These are phyloP conservation scores for Teratosphaeria nubilosa DNA, from an alignment of 2,329 filamentous ascomycete genomes.

Conservation along the genomic window DNA sequence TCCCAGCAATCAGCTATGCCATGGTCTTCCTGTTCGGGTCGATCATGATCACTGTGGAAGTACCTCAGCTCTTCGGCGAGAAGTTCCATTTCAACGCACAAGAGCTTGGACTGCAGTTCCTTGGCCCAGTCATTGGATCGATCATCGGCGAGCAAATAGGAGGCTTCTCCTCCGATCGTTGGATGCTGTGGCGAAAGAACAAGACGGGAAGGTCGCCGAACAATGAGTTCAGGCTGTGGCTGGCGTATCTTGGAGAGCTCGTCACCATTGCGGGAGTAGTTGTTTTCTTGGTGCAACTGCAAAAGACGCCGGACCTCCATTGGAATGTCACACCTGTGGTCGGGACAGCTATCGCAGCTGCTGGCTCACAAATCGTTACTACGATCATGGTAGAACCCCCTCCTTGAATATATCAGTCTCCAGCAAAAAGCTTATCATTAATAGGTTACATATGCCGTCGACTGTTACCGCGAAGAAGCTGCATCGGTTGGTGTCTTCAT, in stretches of 20 bases:
- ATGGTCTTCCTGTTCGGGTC: constrained; percentile 47
- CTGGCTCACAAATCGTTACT: constrained; percentile 50
- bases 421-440: no score
- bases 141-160: constrained; percentile 49
- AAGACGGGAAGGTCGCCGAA: constrained; percentile 25
- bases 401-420: no score
- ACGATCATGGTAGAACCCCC: constrained; percentile 29
- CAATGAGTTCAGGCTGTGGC: constrained; percentile 47
- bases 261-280: constrained; percentile 42
- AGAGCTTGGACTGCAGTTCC: constrained; percentile 47
- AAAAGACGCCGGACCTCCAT: constrained; percentile 29
- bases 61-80: constrained; percentile 45
- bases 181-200: constrained; percentile 35
- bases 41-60: constrained; percentile 45
- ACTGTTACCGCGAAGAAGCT: constrained; percentile 42
- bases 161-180: constrained; percentile 42
- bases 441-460: constrained; percentile 43
- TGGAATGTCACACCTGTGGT: constrained; percentile 49
- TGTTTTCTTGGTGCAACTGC: constrained; percentile 42
- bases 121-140: constrained; percentile 45
- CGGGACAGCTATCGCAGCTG: constrained; percentile 39
- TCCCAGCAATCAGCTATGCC: constrained; percentile 42
- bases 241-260: constrained; percentile 42
- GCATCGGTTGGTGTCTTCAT: constrained; percentile 47
- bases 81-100: constrained; percentile 48